Percentiles rank a stretch among this genome's conserved stretches.
These are phyloP conservation scores for Naganishia antarctica DNA, from an alignment of 768 basidiomycete species.

Conservation along the genomic window DNA sequence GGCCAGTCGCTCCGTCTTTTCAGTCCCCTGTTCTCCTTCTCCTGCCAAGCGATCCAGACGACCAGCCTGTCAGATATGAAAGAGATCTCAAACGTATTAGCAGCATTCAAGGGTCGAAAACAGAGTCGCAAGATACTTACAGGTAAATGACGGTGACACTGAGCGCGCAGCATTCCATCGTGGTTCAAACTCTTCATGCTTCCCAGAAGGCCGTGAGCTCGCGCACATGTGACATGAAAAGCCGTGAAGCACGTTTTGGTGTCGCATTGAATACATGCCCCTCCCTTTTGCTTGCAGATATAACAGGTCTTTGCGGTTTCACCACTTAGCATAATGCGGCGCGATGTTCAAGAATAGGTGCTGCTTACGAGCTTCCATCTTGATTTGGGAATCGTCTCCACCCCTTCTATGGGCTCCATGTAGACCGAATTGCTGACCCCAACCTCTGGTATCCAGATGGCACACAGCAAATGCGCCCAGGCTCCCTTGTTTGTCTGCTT, in stretches of 20 bases:
- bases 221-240: constrained; percentile 90
- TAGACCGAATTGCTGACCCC: constrained; percentile 88
- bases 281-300: constrained; percentile 59
- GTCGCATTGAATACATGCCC: constrained; percentile 94
- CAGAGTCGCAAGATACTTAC: constrained; percentile 59
- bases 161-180: constrained; percentile 60
- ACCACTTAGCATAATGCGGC: background rate
- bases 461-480: constrained; percentile 94
- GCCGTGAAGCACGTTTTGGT: constrained; percentile 85
- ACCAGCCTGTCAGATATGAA: background rate
- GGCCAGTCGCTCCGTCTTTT: constrained; percentile 22
- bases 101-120: background rate
- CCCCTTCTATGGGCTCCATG: constrained; percentile 94
- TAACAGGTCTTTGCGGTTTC: constrained; percentile 57
- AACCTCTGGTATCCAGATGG: constrained; percentile 95
- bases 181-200: constrained; percentile 47
- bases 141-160: constrained; percentile 84
- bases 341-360: background rate
- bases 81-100: no score
- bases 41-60: background rate
- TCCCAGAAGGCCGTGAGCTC: constrained; percentile 70
- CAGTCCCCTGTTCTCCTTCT: constrained; percentile 10
- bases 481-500: constrained; percentile 73
- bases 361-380: constrained; percentile 84
- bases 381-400: constrained; percentile 79